Base-by-base conservation (phyloP, 169 alveolate genomes). In the Cryptosporidium sp. region DNA sequence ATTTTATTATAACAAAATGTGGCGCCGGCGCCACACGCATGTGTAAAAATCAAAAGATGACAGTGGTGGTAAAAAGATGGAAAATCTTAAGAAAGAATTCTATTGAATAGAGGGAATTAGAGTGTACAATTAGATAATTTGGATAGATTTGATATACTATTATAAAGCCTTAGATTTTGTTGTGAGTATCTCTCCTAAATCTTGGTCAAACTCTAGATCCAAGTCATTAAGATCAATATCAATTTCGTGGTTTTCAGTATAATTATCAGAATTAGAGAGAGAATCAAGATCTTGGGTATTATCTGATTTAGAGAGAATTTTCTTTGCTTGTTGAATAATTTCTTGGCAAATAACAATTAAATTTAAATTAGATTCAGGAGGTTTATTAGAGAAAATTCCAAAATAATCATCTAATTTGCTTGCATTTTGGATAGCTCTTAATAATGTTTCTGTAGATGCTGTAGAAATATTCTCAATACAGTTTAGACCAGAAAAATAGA, bases 401-500 rank as follows among this genome's bases (percentile, higher is more conserved):
- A 23, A 70, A 31, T 45, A 53, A 12, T 60, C 56, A 39, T 73
- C 86, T 53, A 73, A 26, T 23, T 73, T 60, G 31, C 23, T 60
- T 56, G 86, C 70, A 60, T 37, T 33, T 16, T 73, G 62, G 10
- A 73, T 10, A 0, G 86, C 56, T 26, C 14, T 44, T n/a, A 31
- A 16, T 3, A 80, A 16, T 5, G 60, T 10, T 42, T 80, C 89
- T 21, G 21, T 9, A 29, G 61, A 26, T 9, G 89, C 69, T 1
- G 56, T 26, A 7, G 75, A 60, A 37, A 80, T 62, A n/a, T 65
- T 60, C 29, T 80, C 89, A 21, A 60, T 60, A 14, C 60, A 44
- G 29, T 39, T 62, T 80, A 80, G 16, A 26, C 89, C 89, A 18
- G 62, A 65, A 45, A 80, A 80, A 42, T 80, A 80, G n/a, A 80